Percentiles rank a stretch among this genome's conserved stretches.
phyloP scores from a whole-genome alignment of 2,329 filamentous ascomycete species.

The Colletotrichum chrysophilum region DNA sequence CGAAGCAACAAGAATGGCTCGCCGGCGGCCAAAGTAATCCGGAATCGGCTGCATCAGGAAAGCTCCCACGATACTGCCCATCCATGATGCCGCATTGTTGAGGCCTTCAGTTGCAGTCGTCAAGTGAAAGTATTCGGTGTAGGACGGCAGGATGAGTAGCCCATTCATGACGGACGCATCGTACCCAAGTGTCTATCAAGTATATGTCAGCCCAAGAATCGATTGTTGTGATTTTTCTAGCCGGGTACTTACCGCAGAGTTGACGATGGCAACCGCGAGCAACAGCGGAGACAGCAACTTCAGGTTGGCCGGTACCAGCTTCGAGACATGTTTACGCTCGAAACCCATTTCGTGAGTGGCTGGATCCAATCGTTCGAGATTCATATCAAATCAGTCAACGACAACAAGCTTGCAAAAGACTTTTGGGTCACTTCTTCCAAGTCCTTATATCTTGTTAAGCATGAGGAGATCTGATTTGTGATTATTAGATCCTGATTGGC shows the following conservation, averaged over 20 bases:
- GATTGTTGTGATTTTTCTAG: accelerated
- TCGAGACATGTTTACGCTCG: constrained; percentile 11
- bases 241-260: background rate
- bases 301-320: constrained; percentile 8
- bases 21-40: constrained; percentile 47
- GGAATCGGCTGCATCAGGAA: constrained; percentile 46
- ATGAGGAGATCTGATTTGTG: background rate
- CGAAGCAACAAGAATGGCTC: constrained; percentile 43
- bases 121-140: constrained; percentile 60
- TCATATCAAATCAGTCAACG: background rate
- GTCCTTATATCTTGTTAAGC: background rate
- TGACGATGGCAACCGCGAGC: constrained; percentile 11
- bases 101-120: constrained; percentile 57
- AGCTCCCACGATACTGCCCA: constrained; percentile 52
- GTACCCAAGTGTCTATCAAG: constrained; percentile 33
- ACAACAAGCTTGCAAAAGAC: background rate
- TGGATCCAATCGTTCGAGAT: background rate
- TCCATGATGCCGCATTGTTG: constrained; percentile 60
- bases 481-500: background rate
- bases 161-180: constrained; percentile 61
- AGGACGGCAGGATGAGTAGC: constrained; percentile 61
- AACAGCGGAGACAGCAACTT: constrained; percentile 8
- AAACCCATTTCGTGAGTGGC: background rate
- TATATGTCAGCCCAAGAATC: background rate
- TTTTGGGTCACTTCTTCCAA: background rate